A percentile compares a stretch with the other conserved stretches of the same genome.
phyloP scores from a whole-genome alignment of 176 grass and related monocot species.

The Zea luxurians region DNA sequence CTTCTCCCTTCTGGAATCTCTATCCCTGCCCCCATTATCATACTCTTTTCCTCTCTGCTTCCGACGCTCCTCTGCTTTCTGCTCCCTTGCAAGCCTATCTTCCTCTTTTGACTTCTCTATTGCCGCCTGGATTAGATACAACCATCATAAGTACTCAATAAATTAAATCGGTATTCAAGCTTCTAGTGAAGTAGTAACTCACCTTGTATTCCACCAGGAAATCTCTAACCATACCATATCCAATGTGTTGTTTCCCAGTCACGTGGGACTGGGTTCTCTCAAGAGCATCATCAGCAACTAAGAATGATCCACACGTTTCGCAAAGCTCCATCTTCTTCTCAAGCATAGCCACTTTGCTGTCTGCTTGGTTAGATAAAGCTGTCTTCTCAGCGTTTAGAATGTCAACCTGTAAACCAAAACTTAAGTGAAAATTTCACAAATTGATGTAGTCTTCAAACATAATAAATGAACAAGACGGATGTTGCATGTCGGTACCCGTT shows the following conservation, averaged over 20 bases:
- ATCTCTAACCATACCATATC: conserved; percentile 91
- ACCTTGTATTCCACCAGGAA: conserved; percentile 82
- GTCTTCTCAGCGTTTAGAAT: conserved; percentile 77
- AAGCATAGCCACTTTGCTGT: conserved; percentile 71
- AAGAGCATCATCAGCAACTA: conserved; percentile 84
- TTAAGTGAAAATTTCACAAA: conserved; percentile 20
- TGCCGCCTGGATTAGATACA: conserved; percentile 44
- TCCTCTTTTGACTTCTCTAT: conserved; percentile 71
- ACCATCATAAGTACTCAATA: conserved; percentile 28
- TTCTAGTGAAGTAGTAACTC: conserved; percentile 18
- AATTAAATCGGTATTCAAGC: conserved; percentile 27
- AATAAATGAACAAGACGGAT: background rate
- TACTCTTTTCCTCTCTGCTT: conserved; percentile 65
- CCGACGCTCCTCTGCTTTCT: conserved; percentile 60
- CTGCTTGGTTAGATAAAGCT: conserved; percentile 62
- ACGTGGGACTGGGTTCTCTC: conserved; percentile 92
- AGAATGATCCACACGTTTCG: conserved; percentile 89
- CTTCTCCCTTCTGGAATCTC: conserved; percentile 47
- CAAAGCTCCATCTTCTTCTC: conserved; percentile 98
- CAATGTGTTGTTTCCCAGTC: conserved; percentile 92
- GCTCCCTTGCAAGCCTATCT: conserved; percentile 68
- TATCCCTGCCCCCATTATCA: conserved; percentile 37
- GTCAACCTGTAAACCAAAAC: conserved; percentile 61
- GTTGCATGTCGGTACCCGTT: conserved; percentile 48
- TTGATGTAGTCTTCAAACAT: background rate